Conservation (phyloP, 495 filamentous ascomycete genomes). For the Lepidopterella palustris region DNA sequence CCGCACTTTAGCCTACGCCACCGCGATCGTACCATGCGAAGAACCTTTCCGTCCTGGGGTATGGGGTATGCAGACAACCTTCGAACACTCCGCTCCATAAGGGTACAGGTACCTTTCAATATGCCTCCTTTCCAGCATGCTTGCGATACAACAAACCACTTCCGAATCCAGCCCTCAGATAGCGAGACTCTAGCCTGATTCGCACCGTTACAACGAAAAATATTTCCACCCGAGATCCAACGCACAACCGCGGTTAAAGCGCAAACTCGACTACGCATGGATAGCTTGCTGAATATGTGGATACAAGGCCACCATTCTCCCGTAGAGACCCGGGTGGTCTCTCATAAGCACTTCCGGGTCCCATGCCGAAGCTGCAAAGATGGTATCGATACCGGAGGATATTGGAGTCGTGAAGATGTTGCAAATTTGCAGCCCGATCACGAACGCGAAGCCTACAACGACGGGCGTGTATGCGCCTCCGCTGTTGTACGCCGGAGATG, state of each 20-base stretch:
- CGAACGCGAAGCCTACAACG: slow-evolving; percentile 74
- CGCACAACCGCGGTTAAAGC: not conserved
- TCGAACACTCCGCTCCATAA: not conserved
- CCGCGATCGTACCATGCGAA: not conserved
- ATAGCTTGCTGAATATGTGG: slow-evolving; percentile 72
- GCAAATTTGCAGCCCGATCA: slow-evolving; percentile 80
- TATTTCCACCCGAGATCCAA: not conserved
- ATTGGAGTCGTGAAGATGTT: slow-evolving; percentile 75
- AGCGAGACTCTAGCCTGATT: not conserved
- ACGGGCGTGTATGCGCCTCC: slow-evolving; percentile 65
- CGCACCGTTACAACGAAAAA: not conserved
- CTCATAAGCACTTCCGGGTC: slow-evolving; percentile 78
- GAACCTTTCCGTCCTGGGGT: not conserved
- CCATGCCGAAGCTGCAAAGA: slow-evolving; percentile 85
- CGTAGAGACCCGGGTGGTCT: slow-evolving; percentile 75
- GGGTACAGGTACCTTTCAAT: not conserved
- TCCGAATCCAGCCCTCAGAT: not conserved
- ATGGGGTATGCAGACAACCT: not conserved
- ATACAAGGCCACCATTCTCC: slow-evolving; percentile 69
- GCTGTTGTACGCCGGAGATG: slow-evolving; percentile 68
- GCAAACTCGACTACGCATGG: slow-evolving; percentile 42
- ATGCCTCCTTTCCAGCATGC: not conserved
- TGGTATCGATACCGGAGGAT: slow-evolving; percentile 60
- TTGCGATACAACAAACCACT: not conserved
- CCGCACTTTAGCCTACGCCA: not conserved